Evolutionary conservation across 2,329 filamentous ascomycete genomes (phyloP).

Genomic region (Microdochium paspali): DNA sequence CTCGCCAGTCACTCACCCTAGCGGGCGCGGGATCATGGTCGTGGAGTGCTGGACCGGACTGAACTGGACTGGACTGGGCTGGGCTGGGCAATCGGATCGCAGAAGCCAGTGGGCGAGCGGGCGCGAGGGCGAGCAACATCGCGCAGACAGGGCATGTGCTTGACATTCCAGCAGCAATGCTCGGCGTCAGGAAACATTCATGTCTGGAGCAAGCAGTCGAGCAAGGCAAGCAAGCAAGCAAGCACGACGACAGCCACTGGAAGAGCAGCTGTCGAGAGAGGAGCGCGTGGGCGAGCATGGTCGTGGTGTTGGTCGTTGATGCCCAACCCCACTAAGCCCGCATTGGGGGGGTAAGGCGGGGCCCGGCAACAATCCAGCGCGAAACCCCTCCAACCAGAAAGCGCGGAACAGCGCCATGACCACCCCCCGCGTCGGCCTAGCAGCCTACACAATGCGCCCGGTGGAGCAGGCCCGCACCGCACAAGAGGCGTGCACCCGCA

Average conservation of each 20-base stretch:
- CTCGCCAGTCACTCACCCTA: not conserved
- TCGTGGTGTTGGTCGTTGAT: not conserved
- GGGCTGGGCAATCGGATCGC: not conserved
- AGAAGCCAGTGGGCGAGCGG: not conserved
- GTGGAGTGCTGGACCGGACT: too few relatives aligned
- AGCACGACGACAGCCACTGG: too few relatives aligned
- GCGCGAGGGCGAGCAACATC: not conserved
- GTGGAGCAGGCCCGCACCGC: not conserved
- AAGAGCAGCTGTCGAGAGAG: too few relatives aligned
- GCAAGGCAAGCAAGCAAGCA: too few relatives aligned
- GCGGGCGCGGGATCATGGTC: not conserved
- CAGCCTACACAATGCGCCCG: not conserved
- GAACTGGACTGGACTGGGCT: too few relatives aligned
- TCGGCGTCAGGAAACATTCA: not conserved
- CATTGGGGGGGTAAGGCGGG: too few relatives aligned
- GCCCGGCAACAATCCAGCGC: too few relatives aligned
- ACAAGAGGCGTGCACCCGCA: not conserved
- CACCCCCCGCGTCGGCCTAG: too few relatives aligned
- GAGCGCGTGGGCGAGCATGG: not conserved
- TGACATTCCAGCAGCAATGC: too few relatives aligned
- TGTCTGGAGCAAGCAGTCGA: not conserved
- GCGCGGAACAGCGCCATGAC: too few relatives aligned
- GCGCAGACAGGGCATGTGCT: too few relatives aligned
- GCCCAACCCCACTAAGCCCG: not conserved
- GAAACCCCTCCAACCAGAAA: too few relatives aligned